Evolutionary conservation across 352 stramenopile species (phyloP).

Genomic region (Globisporangium spinosum): DNA sequence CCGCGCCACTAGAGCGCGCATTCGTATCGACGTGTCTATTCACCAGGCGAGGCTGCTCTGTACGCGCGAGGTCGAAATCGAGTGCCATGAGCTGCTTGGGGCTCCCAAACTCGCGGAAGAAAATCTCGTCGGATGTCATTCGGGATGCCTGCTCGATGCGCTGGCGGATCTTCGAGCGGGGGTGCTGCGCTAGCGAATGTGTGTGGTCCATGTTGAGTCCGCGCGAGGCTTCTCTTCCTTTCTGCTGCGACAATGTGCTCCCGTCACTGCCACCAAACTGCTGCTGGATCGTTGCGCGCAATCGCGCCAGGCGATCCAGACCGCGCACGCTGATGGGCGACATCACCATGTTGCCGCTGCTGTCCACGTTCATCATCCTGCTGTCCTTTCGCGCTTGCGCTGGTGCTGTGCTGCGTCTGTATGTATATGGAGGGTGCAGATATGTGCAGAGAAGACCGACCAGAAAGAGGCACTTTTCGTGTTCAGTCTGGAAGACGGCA

Average conservation of each 20-base stretch:
- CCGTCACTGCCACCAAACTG: slow-evolving; percentile 25
- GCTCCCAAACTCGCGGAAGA: slow-evolving; percentile 62
- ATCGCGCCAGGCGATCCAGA: slow-evolving; percentile 31
- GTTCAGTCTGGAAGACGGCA: background rate
- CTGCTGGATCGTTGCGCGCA: slow-evolving; percentile 44
- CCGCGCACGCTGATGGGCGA: slow-evolving; percentile 46
- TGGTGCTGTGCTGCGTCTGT: background rate
- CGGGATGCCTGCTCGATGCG: slow-evolving; percentile 45
- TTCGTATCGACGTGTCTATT: background rate
- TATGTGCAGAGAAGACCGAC: background rate
- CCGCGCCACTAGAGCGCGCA: background rate
- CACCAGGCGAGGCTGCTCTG: slow-evolving; percentile 14
- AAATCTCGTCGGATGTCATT: slow-evolving; percentile 51
- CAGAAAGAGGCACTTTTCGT: background rate
- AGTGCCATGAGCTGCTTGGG: slow-evolving; percentile 39
- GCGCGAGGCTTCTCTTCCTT: background rate
- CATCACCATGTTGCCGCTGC: slow-evolving; percentile 23
- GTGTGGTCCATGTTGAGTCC: slow-evolving; percentile 5
- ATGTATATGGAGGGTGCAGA: background rate
- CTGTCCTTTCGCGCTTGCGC: background rate
- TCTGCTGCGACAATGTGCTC: background rate
- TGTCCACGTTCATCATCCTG: slow-evolving; percentile 15
- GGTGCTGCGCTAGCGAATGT: slow-evolving; percentile 1
- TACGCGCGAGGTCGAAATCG: slow-evolving; percentile 38
- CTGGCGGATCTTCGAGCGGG: slow-evolving; percentile 38